Conservation (phyloP, 108 stramenopile genomes). For the Conticribra weissflogii region DNA sequence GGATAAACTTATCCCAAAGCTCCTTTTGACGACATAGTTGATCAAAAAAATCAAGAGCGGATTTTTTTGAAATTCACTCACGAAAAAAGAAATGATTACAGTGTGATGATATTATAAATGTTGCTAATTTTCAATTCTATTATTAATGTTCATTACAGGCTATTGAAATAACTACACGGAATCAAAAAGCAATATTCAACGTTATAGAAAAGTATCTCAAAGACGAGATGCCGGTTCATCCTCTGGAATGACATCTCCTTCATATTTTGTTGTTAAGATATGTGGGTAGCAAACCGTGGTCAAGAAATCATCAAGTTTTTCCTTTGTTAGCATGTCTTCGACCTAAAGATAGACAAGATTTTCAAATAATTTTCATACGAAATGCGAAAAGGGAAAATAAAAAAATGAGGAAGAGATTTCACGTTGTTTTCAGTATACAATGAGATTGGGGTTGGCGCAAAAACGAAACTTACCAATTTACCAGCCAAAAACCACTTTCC, state of each 20-base stretch:
- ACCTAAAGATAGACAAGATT: conserved; percentile 42
- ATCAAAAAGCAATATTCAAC: not conserved
- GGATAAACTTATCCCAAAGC: too few species aligned
- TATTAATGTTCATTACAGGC: too few species aligned
- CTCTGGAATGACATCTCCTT: conserved; percentile 58
- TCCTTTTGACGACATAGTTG: too few species aligned
- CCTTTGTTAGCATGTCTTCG: conserved; percentile 80
- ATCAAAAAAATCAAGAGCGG: too few species aligned
- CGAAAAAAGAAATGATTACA: too few species aligned
- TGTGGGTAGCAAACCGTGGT: conserved; percentile 87
- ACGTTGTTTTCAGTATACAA: too few species aligned
- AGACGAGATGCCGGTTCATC: conserved; percentile 44
- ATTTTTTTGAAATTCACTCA: too few species aligned
- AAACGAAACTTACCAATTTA: conserved; percentile 58
- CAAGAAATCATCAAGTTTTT: conserved; percentile 83
- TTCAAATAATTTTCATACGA: conserved; percentile 4
- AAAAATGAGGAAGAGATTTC: too few species aligned
- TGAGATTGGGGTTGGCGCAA: not conserved
- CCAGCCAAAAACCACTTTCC: conserved; percentile 86
- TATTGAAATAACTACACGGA: not conserved
- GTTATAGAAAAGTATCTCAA: conserved; percentile 5
- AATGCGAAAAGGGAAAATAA: too few species aligned
- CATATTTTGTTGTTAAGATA: conserved; percentile 74
- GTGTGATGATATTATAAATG: too few species aligned
- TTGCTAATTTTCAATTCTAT: too few species aligned